These are phyloP conservation scores for Rossbeevera mucosa DNA, from an alignment of 768 basidiomycete species.

Conservation along the genomic window DNA sequence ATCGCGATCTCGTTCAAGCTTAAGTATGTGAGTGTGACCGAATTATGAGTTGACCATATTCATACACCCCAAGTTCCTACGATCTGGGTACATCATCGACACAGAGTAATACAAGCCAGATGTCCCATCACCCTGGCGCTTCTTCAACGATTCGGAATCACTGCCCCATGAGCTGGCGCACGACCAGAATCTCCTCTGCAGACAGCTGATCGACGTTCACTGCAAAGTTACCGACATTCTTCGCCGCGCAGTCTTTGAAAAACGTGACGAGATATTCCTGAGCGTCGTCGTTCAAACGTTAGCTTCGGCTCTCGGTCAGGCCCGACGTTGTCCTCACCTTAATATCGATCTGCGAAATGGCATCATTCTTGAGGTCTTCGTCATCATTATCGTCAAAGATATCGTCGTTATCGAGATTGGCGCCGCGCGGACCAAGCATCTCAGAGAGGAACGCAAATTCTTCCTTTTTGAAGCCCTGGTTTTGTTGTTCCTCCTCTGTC, in stretches of 20 bases:
- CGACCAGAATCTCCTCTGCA: slow-evolving; percentile 66
- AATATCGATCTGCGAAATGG: slow-evolving; percentile 84
- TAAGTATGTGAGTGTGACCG: background rate
- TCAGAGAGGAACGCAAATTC: slow-evolving; percentile 83
- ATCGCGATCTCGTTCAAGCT: background rate
- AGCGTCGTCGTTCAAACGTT: background rate
- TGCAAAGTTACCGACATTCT: slow-evolving; percentile 60
- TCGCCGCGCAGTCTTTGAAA: slow-evolving; percentile 61
- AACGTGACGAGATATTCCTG: slow-evolving; percentile 70
- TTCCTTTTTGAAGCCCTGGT: slow-evolving; percentile 60
- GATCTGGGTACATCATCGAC: slow-evolving; percentile 6
- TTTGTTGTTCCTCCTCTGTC: slow-evolving; percentile 77
- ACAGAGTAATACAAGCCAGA: slow-evolving; percentile 7
- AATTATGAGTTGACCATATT: background rate
- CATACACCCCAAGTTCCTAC: background rate
- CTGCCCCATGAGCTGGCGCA: slow-evolving; percentile 45
- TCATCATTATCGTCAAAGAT: slow-evolving; percentile 72
- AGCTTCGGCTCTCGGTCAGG: slow-evolving; percentile 14
- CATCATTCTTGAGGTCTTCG: slow-evolving; percentile 84
- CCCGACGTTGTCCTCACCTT: slow-evolving; percentile 32
- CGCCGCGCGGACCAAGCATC: slow-evolving; percentile 68
- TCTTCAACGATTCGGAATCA: slow-evolving; percentile 6
- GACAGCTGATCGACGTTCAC: slow-evolving; percentile 60
- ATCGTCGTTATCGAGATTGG: slow-evolving; percentile 74
- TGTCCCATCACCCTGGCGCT: background rate